Evolutionary conservation across 2,329 filamentous ascomycete species (phyloP).

Genomic region (Colletotrichum sp.): DNA sequence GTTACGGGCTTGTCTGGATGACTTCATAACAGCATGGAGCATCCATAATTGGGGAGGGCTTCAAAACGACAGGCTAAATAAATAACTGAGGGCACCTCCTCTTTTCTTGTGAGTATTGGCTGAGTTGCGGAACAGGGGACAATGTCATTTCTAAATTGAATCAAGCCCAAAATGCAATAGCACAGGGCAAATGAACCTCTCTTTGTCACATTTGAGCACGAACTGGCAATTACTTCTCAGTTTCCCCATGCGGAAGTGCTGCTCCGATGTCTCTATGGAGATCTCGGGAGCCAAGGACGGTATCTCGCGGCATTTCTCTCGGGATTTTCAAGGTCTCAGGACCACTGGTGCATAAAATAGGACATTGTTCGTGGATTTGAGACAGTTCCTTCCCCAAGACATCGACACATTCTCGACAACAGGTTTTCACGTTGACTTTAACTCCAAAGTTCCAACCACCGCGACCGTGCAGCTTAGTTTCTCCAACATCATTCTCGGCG

Average conservation of each 20-base stretch:
- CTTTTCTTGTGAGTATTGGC: not conserved
- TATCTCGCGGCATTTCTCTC: not conserved
- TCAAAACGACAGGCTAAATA: accelerated
- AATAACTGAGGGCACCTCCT: too few relatives aligned
- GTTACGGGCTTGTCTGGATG: not conserved
- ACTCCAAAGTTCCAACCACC: not conserved
- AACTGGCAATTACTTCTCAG: accelerated
- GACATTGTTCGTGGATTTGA: accelerated
- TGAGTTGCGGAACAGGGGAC: not conserved
- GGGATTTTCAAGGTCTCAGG: not conserved
- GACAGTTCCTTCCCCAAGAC: not conserved
- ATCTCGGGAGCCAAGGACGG: not conserved
- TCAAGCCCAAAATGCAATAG: not conserved
- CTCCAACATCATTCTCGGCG: not conserved
- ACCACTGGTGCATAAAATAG: not conserved
- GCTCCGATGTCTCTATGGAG: not conserved
- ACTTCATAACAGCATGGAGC: not conserved
- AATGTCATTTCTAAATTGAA: accelerated
- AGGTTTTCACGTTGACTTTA: accelerated
- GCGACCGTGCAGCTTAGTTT: not conserved
- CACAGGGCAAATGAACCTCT: accelerated
- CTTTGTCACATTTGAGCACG: not conserved
- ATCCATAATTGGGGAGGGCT: accelerated
- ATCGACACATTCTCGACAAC: accelerated
- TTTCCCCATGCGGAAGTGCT: not conserved